Conservation (phyloP, 1,284 basidiomycete species). For the Tylopilus sp. region DNA sequence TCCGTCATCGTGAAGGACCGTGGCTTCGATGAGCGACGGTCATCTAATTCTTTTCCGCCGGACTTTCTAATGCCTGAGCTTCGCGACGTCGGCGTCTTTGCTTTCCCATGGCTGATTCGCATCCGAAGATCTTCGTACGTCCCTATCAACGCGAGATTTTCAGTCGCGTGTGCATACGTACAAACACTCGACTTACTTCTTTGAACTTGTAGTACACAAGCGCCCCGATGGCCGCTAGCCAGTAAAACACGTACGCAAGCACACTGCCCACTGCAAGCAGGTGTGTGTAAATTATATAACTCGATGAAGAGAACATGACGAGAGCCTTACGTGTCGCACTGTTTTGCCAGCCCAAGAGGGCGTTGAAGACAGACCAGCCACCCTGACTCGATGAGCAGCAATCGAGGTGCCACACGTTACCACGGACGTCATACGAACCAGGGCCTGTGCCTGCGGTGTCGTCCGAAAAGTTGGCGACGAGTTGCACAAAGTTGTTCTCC, state of each 20-base stretch:
- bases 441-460: slow-evolving; percentile 85
- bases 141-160: slow-evolving; percentile 42
- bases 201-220: slow-evolving; percentile 79
- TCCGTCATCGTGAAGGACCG: not conserved
- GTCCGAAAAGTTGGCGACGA: slow-evolving; percentile 83
- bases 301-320: slow-evolving; percentile 2
- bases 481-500: slow-evolving; percentile 70
- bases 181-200: slow-evolving; percentile 52
- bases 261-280: slow-evolving; percentile 67
- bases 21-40: not conserved
- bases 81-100: slow-evolving; percentile 42
- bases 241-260: slow-evolving; percentile 83
- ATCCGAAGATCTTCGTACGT: slow-evolving; percentile 55
- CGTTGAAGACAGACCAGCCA: slow-evolving; percentile 82
- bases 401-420: slow-evolving; percentile 89
- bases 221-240: slow-evolving; percentile 74
- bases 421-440: slow-evolving; percentile 82
- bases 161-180: not conserved
- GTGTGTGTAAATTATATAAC: not conserved
- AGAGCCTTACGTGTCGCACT: slow-evolving; percentile 62
- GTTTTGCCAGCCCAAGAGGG: slow-evolving; percentile 84
- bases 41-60: slow-evolving; percentile 18
- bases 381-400: slow-evolving; percentile 82
- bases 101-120: slow-evolving; percentile 54
- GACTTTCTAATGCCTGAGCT: slow-evolving; percentile 3